Evolutionary conservation across 345 rosid genomes (phyloP), one percentile per base, ranked within the genome.

Genomic region (Populus pruinosa): DNA sequence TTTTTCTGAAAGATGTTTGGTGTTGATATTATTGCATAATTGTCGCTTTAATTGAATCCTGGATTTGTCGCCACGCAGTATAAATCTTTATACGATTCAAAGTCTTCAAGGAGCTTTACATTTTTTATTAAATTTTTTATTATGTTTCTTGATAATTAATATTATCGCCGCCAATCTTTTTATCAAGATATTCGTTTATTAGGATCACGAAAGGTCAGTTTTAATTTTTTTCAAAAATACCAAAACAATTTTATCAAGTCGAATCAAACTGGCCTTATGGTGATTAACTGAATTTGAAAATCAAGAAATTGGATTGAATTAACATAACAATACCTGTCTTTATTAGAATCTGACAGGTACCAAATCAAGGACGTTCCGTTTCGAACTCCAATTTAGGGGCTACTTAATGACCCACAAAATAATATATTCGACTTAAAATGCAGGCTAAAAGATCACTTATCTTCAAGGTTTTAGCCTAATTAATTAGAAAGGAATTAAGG

Each of bases 31-130:
- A 4, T 61, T 69, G 74, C 70, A 25, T 59, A 31, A 44, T 47
- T 70, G 72, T 71, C 76, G 72, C 71, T 70, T 49, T 80, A 11
- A 61, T 61, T 73, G 69, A 77, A 61, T 71, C 63, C 8, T 18
- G 3, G 55, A 44, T 16, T 33, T 47, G 63, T 25, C 31, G 13
- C n/a, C 21, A 11, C 10, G 35, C 47, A 7, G 6, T 7, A 8
- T 25, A 25, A 2, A 25, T 67, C 25, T 18, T 20, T 23, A 3
- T 11, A 38, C 1, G 61, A 55, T 55, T 2, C 25, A 23, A 39
- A 39, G 79, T 43, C 69, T 62, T 44, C 75, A 17, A 36, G 18
- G 33, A 12, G 56, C 29, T 53, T 65, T 67, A 27, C 5, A 27
- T 36, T 44, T 65, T 8, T 17, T 11, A 29, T 31, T 55, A 8